phyloP scores from a whole-genome alignment of 495 filamentous ascomycete species.

The Penicillium samsonianum region DNA sequence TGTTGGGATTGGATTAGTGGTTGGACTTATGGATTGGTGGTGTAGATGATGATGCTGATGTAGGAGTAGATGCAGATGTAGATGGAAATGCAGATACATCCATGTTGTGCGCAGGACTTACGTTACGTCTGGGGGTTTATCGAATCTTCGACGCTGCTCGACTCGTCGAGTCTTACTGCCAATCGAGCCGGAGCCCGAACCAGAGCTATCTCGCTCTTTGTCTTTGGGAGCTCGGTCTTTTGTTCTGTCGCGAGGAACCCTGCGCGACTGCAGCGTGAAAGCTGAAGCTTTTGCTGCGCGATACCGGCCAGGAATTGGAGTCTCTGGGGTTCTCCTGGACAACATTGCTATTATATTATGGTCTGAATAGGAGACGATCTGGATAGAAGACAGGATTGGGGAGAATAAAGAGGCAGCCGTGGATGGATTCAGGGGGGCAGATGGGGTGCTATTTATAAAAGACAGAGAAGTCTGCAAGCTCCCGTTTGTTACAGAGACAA shows the following conservation, averaged over 20 bases:
- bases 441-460: slow-evolving; percentile 9
- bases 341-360: slow-evolving; percentile 31
- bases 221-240: slow-evolving; percentile 1
- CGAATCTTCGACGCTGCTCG: slow-evolving; percentile 35
- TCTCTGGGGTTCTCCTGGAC: slow-evolving; percentile 30
- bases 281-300: slow-evolving; percentile 43
- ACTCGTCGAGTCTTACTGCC: slow-evolving; percentile 27
- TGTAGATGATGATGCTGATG: not conserved
- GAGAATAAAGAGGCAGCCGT: slow-evolving; percentile 3
- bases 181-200: slow-evolving; percentile 23
- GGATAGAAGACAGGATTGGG: not conserved
- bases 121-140: slow-evolving; percentile 42
- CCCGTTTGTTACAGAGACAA: slow-evolving; percentile 8
- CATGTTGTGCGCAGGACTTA: slow-evolving; percentile 26
- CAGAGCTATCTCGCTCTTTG: slow-evolving; percentile 20
- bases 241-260: slow-evolving; percentile 17
- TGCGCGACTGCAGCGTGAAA: slow-evolving; percentile 15
- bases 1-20: not conserved
- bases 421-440: slow-evolving; percentile 21
- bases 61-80: not conserved
- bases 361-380: not conserved
- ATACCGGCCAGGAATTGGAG: slow-evolving; percentile 48
- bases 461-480: not conserved
- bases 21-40: not conserved
- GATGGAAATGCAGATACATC: not conserved